Conservation (phyloP, 2,329 filamentous ascomycete species). For the Fusarium tricinctum region DNA sequence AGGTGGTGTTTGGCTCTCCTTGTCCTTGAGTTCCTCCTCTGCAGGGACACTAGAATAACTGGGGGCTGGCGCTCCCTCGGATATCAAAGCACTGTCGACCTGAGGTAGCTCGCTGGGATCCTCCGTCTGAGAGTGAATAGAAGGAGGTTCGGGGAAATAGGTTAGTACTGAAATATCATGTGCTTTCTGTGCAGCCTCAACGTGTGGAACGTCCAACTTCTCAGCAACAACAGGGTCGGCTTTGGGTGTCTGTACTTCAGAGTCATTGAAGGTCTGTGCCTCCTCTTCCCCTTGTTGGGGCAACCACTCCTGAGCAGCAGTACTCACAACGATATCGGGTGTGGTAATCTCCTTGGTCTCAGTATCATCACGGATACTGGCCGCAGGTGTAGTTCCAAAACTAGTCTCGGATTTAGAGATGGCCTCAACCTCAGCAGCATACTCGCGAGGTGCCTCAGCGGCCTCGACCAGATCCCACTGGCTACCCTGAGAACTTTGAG, state of each 20-base stretch:
- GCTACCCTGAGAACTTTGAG: slow-evolving; percentile 26
- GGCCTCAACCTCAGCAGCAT: slow-evolving; percentile 24
- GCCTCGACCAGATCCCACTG: slow-evolving; percentile 35
- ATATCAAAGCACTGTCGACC: neutral
- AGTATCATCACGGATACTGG: slow-evolving; percentile 28
- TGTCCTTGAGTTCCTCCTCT: slow-evolving; percentile 38
- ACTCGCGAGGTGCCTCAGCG: slow-evolving; percentile 16
- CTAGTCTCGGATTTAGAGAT: slow-evolving; percentile 43
- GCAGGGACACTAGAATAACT: slow-evolving; percentile 46
- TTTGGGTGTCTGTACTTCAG: slow-evolving; percentile 30
- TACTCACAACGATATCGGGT: neutral
- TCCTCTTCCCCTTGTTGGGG: slow-evolving; percentile 8
- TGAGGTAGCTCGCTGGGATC: slow-evolving; percentile 3
- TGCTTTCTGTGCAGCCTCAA: slow-evolving; percentile 8
- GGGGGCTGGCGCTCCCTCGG: slow-evolving; percentile 24
- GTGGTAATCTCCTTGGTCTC: slow-evolving; percentile 11
- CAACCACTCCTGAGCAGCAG: neutral
- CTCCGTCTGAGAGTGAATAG: slow-evolving; percentile 19
- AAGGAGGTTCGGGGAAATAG: slow-evolving; percentile 42
- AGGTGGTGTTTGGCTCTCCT: slow-evolving; percentile 8
- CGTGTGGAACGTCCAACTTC: slow-evolving; percentile 5
- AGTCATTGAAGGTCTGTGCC: slow-evolving; percentile 12
- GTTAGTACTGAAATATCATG: slow-evolving; percentile 21
- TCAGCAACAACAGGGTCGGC: slow-evolving; percentile 5
- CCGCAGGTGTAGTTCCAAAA: slow-evolving; percentile 28